These are phyloP conservation scores for Globisporangium nodosum DNA, from an alignment of 352 stramenopile genomes.

Conservation along the genomic window DNA sequence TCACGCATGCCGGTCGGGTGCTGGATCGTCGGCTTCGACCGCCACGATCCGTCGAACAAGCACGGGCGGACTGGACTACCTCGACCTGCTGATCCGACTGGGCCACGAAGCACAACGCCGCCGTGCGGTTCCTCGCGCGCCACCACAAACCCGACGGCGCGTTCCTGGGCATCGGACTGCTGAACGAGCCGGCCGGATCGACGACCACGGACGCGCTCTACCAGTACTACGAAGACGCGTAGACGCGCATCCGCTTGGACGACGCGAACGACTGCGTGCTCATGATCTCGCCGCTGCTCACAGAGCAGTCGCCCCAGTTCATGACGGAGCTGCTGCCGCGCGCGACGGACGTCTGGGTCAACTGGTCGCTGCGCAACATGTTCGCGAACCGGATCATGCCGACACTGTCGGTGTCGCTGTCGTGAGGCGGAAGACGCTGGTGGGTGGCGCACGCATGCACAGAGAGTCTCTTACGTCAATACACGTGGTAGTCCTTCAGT, in stretches of 20 bases:
- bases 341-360: constrained; percentile 22
- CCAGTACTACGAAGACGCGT: constrained; percentile 26
- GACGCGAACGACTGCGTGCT: constrained; percentile 23
- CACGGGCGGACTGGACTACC: constrained; percentile 35
- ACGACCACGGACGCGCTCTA: constrained; percentile 16
- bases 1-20: constrained; percentile 82
- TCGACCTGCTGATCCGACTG: constrained; percentile 48
- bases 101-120: constrained; percentile 44
- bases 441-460: not conserved
- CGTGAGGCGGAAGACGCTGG: not conserved
- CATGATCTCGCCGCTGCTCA: constrained; percentile 14
- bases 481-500: not conserved
- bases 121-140: constrained; percentile 23
- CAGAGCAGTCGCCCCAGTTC: constrained; percentile 16
- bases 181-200: constrained; percentile 27
- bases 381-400: constrained; percentile 10
- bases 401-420: not conserved
- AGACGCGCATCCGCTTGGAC: constrained; percentile 15
- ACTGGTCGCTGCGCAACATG: constrained; percentile 27
- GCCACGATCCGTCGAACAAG: constrained; percentile 34
- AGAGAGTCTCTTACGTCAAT: constrained; percentile 31
- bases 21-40: constrained; percentile 70
- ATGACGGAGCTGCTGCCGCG: constrained; percentile 15
- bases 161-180: constrained; percentile 26
- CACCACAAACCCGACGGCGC: constrained; percentile 21